Base-by-base conservation (phyloP, 2,329 filamentous ascomycete species). In the Pseudogymnoascus sp. region DNA sequence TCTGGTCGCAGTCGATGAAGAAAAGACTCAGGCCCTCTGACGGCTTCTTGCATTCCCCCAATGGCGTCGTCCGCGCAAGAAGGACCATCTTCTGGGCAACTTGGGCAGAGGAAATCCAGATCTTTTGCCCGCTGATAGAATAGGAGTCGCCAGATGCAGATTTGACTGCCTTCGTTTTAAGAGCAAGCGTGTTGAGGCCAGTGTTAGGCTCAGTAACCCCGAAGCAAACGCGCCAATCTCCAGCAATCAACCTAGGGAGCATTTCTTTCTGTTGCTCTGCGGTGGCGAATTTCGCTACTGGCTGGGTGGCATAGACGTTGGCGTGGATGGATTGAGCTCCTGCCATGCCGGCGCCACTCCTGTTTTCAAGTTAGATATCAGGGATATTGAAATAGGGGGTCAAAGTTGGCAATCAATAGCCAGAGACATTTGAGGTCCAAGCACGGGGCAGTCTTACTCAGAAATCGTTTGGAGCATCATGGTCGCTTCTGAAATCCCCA, bases 391-490 rank as follows among this genome's bases (percentile, higher is more conserved):
- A 39, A 30, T 35, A 36, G 16, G 22, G 60, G n/a, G 11, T 16
- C 18, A 57, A 60, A 6, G 33, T n/a, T 25, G 22, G 25, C 36
- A 37, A 37, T 16, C 6, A 37, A 37, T 16, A 37, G 36, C n/a
- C 36, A 30, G 36, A 37, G 36, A 16, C 36, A 37, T 12, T n/a
- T 14, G 36, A 16, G 36, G 14, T 37, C 9, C 36, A n/a, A 37
- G 36, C 47, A 18, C 39, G 37, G 6, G 36, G 36, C 14, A 8
- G 6, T 37, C 37, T 30, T 30, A 18, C 74, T 92, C 87, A 0
- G 87, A 78, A 61, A 92, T 89, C 2, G 89, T 89, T 68, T 95
- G 90, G 78, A 94, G 82, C 89, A 94, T 93, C 82, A 93, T 89
- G 0, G 87, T 90, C 0, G 90, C 90, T 70, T 94, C 90, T 0